Percentiles rank a stretch among this genome's conserved stretches.
Conservation (phyloP, 768 basidiomycete species). For the Lyophyllum atratum region DNA sequence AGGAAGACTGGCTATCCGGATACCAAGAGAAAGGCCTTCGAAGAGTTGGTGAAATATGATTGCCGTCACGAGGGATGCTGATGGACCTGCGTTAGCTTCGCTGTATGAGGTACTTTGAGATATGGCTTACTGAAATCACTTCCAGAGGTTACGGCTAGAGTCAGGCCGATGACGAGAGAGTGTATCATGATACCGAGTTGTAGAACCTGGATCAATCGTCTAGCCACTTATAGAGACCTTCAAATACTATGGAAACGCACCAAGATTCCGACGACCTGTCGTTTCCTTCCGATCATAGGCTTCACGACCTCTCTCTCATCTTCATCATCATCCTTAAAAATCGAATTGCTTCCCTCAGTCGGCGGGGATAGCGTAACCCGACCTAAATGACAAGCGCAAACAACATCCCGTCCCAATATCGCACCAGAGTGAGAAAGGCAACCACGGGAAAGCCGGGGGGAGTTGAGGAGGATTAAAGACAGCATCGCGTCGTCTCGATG, state of each 20-base stretch:
- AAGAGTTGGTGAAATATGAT: conserved; percentile 84
- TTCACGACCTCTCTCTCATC: conserved; percentile 19
- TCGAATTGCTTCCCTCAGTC: no score
- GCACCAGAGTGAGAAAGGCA: conserved; percentile 13
- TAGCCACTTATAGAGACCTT: no score
- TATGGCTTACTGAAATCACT: conserved; percentile 65
- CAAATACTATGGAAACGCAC: no score
- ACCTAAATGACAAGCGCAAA: conserved; percentile 18
- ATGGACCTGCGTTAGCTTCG: neutral
- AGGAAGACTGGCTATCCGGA: conserved; percentile 73
- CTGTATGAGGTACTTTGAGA: neutral
- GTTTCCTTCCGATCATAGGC: conserved; percentile 47
- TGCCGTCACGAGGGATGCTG: conserved; percentile 73
- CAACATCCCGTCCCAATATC: conserved; percentile 15
- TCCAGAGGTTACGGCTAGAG: conserved; percentile 68
- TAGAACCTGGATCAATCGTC: conserved; percentile 52
- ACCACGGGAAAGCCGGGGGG: conserved; percentile 20
- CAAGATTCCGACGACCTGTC: conserved; percentile 75
- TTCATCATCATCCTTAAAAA: conserved; percentile 15
- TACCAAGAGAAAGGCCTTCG: conserved; percentile 81
- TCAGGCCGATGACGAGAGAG: conserved; percentile 78
- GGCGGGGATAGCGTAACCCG: no score
- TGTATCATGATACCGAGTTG: conserved; percentile 88
- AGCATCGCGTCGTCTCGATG: conserved; percentile 15
- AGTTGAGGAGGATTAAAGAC: conserved; percentile 19